Evolutionary conservation across 352 stramenopile species (phyloP).

Genomic region (Phytophthora boehmeriae): DNA sequence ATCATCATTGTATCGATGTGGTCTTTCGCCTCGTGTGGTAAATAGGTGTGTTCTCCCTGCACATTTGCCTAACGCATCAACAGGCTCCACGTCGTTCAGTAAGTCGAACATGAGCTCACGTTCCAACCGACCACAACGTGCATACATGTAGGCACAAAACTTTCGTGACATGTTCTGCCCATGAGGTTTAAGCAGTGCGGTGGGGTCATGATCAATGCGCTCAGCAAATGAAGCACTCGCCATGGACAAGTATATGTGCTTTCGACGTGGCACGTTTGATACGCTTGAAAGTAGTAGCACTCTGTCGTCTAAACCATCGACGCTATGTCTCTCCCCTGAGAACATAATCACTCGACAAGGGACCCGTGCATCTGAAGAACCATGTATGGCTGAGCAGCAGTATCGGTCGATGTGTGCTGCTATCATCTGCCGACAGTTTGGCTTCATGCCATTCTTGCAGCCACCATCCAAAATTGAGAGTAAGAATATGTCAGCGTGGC

Average conservation of each 20-base stretch:
- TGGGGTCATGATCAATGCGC: conserved; percentile 25
- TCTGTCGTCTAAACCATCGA: conserved; percentile 23
- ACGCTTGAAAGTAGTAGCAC: conserved; percentile 33
- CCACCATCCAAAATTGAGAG: conserved; percentile 38
- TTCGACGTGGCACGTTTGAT: conserved; percentile 8
- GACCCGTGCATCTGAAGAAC: not conserved
- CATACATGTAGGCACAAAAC: conserved; percentile 56
- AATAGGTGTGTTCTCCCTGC: conserved; percentile 10
- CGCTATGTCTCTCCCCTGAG: conserved; percentile 30
- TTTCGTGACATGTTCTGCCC: not conserved
- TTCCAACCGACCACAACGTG: conserved; percentile 36
- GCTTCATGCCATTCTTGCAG: not conserved
- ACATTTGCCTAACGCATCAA: conserved; percentile 50
- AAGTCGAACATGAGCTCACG: conserved; percentile 52
- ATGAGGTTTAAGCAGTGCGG: conserved; percentile 22
- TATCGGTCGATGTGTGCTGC: not conserved
- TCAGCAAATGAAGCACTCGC: conserved; percentile 46
- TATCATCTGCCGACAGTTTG: not conserved
- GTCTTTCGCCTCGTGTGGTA: conserved; percentile 1
- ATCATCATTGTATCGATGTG: conserved; percentile 27
- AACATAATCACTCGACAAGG: conserved; percentile 26
- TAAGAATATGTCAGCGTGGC: conserved; percentile 39
- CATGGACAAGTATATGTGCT: conserved; percentile 31
- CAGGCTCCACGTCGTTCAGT: conserved; percentile 35
- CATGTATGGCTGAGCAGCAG: not conserved